A percentile compares a stretch with the other conserved stretches of the same genome.
Conservation (phyloP, 805 yeast genomes). For the Starmerella ratchasimensis region DNA sequence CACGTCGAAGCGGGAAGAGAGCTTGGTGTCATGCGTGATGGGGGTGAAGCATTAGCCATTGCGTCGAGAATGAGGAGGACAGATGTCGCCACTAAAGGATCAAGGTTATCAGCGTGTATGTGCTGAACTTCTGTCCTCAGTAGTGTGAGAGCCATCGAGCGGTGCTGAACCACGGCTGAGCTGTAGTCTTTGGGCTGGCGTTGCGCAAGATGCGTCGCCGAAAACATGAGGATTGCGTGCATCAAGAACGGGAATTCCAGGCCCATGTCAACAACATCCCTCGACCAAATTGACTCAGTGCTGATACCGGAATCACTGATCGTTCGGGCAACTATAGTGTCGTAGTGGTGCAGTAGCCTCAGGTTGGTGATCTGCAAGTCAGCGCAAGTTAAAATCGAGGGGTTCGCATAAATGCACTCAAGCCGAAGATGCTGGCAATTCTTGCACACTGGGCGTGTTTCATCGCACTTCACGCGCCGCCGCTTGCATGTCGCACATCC, state of each 20-base stretch:
- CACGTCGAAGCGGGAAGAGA: constrained; percentile 87
- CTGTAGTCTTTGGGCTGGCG: constrained; percentile 40
- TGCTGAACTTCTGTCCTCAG: constrained; percentile 75
- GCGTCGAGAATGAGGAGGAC: constrained; percentile 84
- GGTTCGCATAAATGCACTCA: constrained; percentile 48
- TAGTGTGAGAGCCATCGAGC: constrained; percentile 73
- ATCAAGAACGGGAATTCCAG: constrained; percentile 77
- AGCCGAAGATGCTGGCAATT: constrained; percentile 72
- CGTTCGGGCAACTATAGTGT: constrained; percentile 70
- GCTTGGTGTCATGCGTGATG: constrained; percentile 31
- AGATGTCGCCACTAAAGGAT: constrained; percentile 87
- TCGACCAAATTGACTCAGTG: constrained; percentile 72
- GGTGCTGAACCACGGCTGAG: constrained; percentile 52
- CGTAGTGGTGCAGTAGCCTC: constrained; percentile 74
- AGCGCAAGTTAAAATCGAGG: constrained; percentile 25
- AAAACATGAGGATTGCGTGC: constrained; percentile 82
- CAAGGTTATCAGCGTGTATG: constrained; percentile 64
- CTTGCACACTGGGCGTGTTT: constrained; percentile 59
- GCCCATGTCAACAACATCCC: constrained; percentile 77
- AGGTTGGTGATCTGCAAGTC: constrained; percentile 58
- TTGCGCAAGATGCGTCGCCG: constrained; percentile 74
- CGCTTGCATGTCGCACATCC: constrained; percentile 86
- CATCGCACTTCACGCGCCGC: constrained; percentile 89
- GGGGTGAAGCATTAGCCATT: constrained; percentile 73
- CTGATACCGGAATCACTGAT: constrained; percentile 85